Evolutionary conservation across 768 basidiomycete genomes (phyloP).

Genomic region (Dacryopinax primogenitus): DNA sequence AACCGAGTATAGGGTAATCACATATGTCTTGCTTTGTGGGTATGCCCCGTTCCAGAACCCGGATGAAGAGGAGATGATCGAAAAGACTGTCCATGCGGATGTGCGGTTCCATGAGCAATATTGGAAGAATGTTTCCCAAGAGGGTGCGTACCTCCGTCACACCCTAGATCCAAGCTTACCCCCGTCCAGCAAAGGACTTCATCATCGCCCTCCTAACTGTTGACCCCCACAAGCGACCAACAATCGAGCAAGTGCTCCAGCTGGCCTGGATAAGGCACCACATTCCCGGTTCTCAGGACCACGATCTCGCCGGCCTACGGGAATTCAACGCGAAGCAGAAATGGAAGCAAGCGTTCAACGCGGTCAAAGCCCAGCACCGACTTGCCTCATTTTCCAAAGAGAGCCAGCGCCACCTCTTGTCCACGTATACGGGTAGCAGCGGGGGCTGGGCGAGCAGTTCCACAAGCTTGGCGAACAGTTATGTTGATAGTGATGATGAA

Average conservation of each 20-base stretch:
- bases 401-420: background rate
- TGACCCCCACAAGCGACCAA: constrained; percentile 57
- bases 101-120: constrained; percentile 88
- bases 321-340: constrained; percentile 64
- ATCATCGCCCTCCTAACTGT: constrained; percentile 57
- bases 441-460: background rate
- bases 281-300: constrained; percentile 53
- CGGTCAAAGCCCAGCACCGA: constrained; percentile 32
- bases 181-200: constrained; percentile 62
- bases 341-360: constrained; percentile 59
- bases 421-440: background rate
- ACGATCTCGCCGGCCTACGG: constrained; percentile 57
- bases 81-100: constrained; percentile 73
- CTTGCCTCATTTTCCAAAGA: constrained; percentile 14
- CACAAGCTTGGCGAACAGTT: background rate
- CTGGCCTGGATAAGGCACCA: constrained; percentile 67
- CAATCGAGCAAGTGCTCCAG: constrained; percentile 54
- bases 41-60: constrained; percentile 90
- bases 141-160: constrained; percentile 38
- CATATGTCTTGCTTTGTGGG: constrained; percentile 88
- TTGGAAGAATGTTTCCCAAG: constrained; percentile 76
- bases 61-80: constrained; percentile 56
- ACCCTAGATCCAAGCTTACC: background rate
- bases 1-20: constrained; percentile 53
- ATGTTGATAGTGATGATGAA: constrained; percentile 10